These are phyloP conservation scores for Cryptococcus wingfieldii DNA, from an alignment of 1,284 basidiomycete species.

Conservation along the genomic window DNA sequence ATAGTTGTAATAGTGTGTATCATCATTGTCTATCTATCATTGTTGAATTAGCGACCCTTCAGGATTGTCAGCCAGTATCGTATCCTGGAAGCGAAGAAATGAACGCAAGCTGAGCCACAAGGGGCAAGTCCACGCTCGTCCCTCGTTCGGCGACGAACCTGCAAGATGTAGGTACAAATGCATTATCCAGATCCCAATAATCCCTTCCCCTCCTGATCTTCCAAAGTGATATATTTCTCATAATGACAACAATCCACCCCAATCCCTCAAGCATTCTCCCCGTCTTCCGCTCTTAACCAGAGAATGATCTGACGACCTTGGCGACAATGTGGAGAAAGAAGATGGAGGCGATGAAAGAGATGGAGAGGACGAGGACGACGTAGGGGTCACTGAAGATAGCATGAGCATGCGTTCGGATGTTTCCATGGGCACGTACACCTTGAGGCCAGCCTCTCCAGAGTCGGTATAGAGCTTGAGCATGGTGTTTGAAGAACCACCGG, in stretches of 20 bases:
- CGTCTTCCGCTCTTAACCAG: constrained; percentile 57
- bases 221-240: too few species aligned
- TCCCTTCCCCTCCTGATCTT: background rate
- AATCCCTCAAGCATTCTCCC: background rate
- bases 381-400: constrained; percentile 74
- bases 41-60: too few species aligned
- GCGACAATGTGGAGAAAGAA: constrained; percentile 98
- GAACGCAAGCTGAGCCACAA: too few species aligned
- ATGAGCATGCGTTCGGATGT: background rate
- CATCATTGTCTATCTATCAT: too few species aligned
- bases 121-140: too few species aligned
- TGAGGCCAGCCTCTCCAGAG: constrained; percentile 90
- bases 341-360: constrained; percentile 97
- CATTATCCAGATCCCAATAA: background rate
- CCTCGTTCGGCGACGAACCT: background rate
- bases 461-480: constrained; percentile 97
- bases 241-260: too few species aligned
- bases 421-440: constrained; percentile 61
- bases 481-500: constrained; percentile 92
- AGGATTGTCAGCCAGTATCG: too few species aligned
- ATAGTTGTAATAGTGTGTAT: too few species aligned
- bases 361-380: constrained; percentile 92
- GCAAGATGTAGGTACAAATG: background rate
- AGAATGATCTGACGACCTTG: constrained; percentile 85
- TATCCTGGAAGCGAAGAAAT: too few species aligned